Conservation (phyloP, 2,329 filamentous ascomycete genomes). For the Aspergillus awamori region DNA sequence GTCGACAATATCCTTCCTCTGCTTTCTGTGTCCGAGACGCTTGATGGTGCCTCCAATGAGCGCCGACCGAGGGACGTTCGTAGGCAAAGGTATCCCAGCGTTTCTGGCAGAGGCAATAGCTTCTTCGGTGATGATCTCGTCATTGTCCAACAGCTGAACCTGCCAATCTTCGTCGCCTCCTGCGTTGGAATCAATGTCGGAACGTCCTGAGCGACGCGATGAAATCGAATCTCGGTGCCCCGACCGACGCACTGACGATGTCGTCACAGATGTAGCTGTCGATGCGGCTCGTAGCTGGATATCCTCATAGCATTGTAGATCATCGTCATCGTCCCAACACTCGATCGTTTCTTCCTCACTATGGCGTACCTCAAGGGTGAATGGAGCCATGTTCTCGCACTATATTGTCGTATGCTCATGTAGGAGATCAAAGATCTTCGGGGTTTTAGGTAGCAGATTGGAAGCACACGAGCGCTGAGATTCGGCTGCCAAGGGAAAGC, state of each 20-base stretch:
- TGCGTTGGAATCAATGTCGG: constrained; percentile 74
- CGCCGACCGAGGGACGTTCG: constrained; percentile 83
- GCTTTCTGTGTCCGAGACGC: constrained; percentile 74
- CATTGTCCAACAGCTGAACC: constrained; percentile 79
- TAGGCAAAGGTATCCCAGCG: constrained; percentile 88
- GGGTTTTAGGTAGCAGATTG: constrained; percentile 22
- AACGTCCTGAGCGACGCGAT: constrained; percentile 78
- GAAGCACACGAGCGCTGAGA: constrained; percentile 27
- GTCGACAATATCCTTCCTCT: constrained; percentile 72
- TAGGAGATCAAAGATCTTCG: not conserved
- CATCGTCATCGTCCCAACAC: constrained; percentile 54
- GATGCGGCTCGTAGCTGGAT: constrained; percentile 50
- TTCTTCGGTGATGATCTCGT: constrained; percentile 79
- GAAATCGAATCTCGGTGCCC: constrained; percentile 74
- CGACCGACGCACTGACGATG: constrained; percentile 46
- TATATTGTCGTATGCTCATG: constrained; percentile 1
- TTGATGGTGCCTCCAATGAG: constrained; percentile 92
- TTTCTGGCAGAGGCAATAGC: constrained; percentile 85
- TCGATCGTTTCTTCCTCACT: constrained; percentile 45
- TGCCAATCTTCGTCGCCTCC: constrained; percentile 84
- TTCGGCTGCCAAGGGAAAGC: constrained; percentile 19
- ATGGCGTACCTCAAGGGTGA: constrained; percentile 37
- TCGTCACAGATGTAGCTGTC: constrained; percentile 49
- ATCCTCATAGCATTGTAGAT: constrained; percentile 51
- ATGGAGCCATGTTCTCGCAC: constrained; percentile 40